Percentiles rank a stretch among this genome's conserved stretches.
These are phyloP conservation scores for Pneumocystis jirovecii DNA, from an alignment of 1,139 yeast species.

Conservation along the genomic window DNA sequence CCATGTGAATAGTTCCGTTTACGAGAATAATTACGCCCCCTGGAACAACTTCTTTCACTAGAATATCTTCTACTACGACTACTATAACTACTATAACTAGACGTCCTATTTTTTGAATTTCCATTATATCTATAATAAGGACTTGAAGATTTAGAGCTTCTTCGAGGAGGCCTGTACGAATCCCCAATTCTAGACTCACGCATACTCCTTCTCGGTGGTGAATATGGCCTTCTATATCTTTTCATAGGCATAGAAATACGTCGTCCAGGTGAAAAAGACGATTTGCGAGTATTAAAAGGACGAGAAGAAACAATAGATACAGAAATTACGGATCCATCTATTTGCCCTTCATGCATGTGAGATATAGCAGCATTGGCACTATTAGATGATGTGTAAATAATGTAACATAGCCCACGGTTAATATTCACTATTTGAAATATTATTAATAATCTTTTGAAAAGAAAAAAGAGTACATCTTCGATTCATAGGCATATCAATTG, in stretches of 20 bases:
- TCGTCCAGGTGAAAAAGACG: background rate
- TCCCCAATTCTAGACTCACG: background rate
- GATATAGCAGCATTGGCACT: slow-evolving; percentile 2
- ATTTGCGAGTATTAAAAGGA: background rate
- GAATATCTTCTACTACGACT: slow-evolving; percentile 1
- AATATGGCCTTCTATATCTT: background rate
- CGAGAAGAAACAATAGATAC: slow-evolving; percentile 2
- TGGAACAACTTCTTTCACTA: slow-evolving; percentile 1
- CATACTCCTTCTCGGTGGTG: background rate
- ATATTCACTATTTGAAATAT: slow-evolving; percentile 5
- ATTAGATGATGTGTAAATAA: background rate
- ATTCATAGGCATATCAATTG: slow-evolving; percentile 12
- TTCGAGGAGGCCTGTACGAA: background rate
- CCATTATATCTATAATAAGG: background rate
- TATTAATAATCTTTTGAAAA: background rate
- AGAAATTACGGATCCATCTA: slow-evolving; percentile 2
- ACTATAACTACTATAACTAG: background rate
- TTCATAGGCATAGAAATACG: background rate
- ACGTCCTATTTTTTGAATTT: background rate
- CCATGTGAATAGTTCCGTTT: background rate
- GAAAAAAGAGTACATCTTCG: background rate
- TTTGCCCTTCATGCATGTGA: slow-evolving; percentile 5
- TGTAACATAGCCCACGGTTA: slow-evolving; percentile 3
- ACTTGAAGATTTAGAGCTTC: background rate
- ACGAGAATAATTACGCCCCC: background rate